Evolutionary conservation across 169 alveolate species (phyloP), one percentile per base, ranked within the genome.

Genomic region (Theileria parva): DNA sequence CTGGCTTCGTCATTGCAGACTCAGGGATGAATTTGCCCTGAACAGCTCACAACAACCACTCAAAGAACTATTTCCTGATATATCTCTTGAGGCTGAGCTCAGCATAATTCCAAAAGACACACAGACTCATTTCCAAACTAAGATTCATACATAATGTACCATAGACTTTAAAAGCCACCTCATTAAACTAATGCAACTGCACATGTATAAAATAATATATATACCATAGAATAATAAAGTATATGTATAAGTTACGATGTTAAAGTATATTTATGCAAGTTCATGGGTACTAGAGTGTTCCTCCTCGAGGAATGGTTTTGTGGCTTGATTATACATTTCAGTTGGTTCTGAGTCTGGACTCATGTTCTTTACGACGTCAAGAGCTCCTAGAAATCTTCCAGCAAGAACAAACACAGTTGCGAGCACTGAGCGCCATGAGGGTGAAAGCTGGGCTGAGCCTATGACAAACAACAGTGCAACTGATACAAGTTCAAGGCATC

Each of bases 401-500:
- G 64, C 74, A 37, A 85, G 69, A 19, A 85, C 88, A 74, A 85
- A 85, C 1, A 30, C 48, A 3, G 91, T 85, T 44, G 91, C 81
- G 11, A 78, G 23, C 15, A 77, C 74, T 5, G 81, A 74, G 75
- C 79, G 79, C 91, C 91, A 85, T n/a, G 91, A 73, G 4, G 86
- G 86, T 15, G 74, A 17, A 53, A 67, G 87, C 70, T 61, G 94
- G 11, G 88, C 74, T 59, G 92, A 72, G 68, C 98, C 98, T 66
- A 95, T 93, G 64, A 94, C 71, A 80, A 95, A 95, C 60, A 95
- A 94, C 37, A 95, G 85, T n/a, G 92, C 91, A 28, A 95, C 96
- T 5, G 98, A 92, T 59, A 95, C 48, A 39, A 95, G 91, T 86
- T 95, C 98, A 27, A 95, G 92, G 77, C 91, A 90, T 57, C 98